Base-by-base conservation (phyloP, 176 grass and related monocot species). In the Hordeum marinum region DNA sequence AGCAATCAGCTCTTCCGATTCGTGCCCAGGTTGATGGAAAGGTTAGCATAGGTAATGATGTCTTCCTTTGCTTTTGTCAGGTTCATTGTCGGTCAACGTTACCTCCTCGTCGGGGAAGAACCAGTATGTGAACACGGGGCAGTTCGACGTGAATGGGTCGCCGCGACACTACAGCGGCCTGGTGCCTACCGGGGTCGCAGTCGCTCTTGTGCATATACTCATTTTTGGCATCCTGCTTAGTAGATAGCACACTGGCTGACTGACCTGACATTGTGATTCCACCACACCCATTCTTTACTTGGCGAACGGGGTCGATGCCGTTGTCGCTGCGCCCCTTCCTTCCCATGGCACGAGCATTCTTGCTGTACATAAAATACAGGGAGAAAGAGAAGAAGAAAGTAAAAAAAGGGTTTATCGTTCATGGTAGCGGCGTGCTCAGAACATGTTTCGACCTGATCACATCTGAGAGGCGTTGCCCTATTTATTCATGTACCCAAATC, bases 61-160 rank as follows among this genome's bases (percentile, higher is more conserved):
- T 34, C 14, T 39, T 14, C 25, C 24, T 25, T 54, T 75, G 32
- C 58, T 61, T 59, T 63, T 79, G 50, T 3, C 85, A 98, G 96
- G 96, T 79, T 94, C 93, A 3, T 67, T 86, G 70, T 89, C 93
- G 3, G 96, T 98, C 11, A 95, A 98, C 21, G 96, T 98, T 5
- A 89, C 91, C 4, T 92, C 92, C 14, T 92, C 92, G 6, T 98
- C 94, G 17, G 87, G 91, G 79, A 95, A 92, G 85, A 98, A 94
- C 62, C 84, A 90, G 81, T 98, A 82, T 73, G 76, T 95, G 52
- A 98, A 94, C 31, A 72, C 89, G 0, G 89, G 85, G 15, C 96
- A 98, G 83, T 78, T 89, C 15, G 93, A 87, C 20, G 85, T 92
- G 3, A 94, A 80, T 29, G 78, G 62, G 3, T 92, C 93, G 9